Percentiles rank a stretch among this genome's conserved stretches.
These are phyloP conservation scores for Monilinia fructicola DNA, from an alignment of 2,329 filamentous ascomycete species.

Conservation along the genomic window DNA sequence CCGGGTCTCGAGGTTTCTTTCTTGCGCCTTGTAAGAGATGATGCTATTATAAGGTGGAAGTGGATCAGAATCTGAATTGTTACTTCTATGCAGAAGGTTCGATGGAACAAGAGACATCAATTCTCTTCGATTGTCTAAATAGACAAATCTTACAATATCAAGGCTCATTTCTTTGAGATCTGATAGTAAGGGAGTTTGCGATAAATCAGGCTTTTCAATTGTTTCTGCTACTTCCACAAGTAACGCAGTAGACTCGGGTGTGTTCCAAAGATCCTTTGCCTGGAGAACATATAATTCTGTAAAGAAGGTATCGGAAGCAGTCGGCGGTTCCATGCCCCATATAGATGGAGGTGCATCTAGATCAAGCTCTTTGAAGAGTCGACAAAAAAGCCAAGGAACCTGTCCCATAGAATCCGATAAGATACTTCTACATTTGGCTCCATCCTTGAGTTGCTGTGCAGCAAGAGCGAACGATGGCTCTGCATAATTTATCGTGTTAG, in stretches of 20 bases:
- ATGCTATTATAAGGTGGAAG: conserved; percentile 40
- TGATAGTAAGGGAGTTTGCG: conserved; percentile 26
- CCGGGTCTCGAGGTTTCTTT: conserved; percentile 22
- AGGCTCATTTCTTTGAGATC: conserved; percentile 35
- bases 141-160: conserved; percentile 39
- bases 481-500: conserved; percentile 62
- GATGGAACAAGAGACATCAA: conserved; percentile 39
- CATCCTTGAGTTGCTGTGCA: conserved; percentile 67
- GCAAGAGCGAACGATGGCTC: conserved; percentile 76
- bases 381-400: conserved; percentile 81
- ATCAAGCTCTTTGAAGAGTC: conserved; percentile 76
- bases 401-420: conserved; percentile 67
- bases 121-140: conserved; percentile 39
- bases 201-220: conserved; percentile 32
- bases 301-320: conserved; percentile 52
- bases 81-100: conserved; percentile 35
- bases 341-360: conserved; percentile 76
- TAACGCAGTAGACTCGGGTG: conserved; percentile 61
- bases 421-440: conserved; percentile 61
- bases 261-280: conserved; percentile 72
- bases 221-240: conserved; percentile 62
- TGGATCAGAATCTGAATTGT: conserved; percentile 41
- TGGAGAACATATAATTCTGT: conserved; percentile 64
- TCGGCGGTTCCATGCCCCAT: conserved; percentile 73
- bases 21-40: conserved; percentile 36